These are phyloP conservation scores for Coix lacrymajobi DNA, from an alignment of 176 grass and related monocot genomes.

Conservation along the genomic window DNA sequence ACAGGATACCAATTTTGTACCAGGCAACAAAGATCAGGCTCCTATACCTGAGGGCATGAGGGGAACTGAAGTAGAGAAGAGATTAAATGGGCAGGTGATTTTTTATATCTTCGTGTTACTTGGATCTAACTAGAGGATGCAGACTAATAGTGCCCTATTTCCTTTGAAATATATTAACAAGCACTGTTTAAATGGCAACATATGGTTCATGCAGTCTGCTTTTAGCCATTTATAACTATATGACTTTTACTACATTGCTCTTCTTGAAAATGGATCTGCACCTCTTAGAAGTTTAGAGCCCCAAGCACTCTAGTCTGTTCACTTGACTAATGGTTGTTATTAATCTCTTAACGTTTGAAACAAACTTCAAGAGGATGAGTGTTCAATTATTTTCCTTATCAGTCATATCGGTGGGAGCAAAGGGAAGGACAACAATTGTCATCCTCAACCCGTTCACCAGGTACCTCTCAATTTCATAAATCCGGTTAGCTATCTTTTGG, in stretches of 20 bases:
- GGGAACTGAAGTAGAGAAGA: constrained; percentile 73
- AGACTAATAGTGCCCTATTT: constrained; percentile 11
- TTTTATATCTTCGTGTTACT: not conserved
- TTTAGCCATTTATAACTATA: constrained; percentile 9
- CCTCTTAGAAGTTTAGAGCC: not conserved
- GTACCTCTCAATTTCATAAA: constrained; percentile 31
- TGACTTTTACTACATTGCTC: not conserved
- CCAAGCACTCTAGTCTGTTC: not conserved
- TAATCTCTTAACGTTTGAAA: not conserved
- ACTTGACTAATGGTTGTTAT: not conserved
- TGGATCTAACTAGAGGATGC: not conserved
- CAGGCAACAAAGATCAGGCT: constrained; percentile 56
- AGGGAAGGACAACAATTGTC: constrained; percentile 38
- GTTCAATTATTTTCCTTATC: constrained; percentile 24
- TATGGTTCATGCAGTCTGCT: not conserved
- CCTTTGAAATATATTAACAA: not conserved
- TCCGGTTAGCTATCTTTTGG: not conserved
- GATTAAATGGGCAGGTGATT: constrained; percentile 54
- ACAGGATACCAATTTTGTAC: constrained; percentile 55
- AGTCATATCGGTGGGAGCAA: constrained; percentile 55
- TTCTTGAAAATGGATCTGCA: not conserved
- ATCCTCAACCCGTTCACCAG: constrained; percentile 42
- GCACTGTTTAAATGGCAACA: constrained; percentile 9
- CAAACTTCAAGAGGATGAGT: constrained; percentile 10
- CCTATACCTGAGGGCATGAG: constrained; percentile 76